A percentile compares a stretch with the other conserved stretches of the same genome.
phyloP scores from a whole-genome alignment of 768 basidiomycete species.

The Mycena metata region DNA sequence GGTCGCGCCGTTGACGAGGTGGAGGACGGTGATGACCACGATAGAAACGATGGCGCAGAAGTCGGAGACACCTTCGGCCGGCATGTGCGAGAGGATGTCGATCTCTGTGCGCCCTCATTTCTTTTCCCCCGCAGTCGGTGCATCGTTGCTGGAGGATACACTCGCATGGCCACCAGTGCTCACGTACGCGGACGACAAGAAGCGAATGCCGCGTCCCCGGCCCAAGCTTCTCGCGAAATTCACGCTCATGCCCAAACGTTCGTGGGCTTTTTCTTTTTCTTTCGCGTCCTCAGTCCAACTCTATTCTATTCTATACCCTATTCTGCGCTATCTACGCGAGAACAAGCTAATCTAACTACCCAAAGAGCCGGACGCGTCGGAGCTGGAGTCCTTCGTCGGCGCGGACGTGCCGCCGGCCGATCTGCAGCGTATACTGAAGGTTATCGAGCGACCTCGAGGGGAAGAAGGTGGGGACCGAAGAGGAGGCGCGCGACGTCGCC shows the following conservation, averaged over 20 bases:
- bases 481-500: slow-evolving; percentile 63
- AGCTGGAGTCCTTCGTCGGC: slow-evolving; percentile 59
- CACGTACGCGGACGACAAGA: slow-evolving; percentile 62
- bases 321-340: background rate
- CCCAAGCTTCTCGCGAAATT: slow-evolving; percentile 88
- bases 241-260: slow-evolving; percentile 67
- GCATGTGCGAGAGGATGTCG: slow-evolving; percentile 33
- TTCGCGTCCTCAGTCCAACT: slow-evolving; percentile 43
- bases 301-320: background rate
- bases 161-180: slow-evolving; percentile 14
- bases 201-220: slow-evolving; percentile 75
- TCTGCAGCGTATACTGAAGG: slow-evolving; percentile 75
- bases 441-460: slow-evolving; percentile 84
- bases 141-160: background rate
- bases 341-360: slow-evolving; percentile 52
- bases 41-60: slow-evolving; percentile 31
- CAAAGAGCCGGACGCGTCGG: slow-evolving; percentile 53
- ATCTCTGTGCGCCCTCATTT: slow-evolving; percentile 23
- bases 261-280: too few relatives aligned
- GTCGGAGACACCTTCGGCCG: slow-evolving; percentile 31
- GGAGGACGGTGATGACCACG: slow-evolving; percentile 30
- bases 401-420: slow-evolving; percentile 62
- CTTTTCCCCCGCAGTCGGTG: too few relatives aligned
- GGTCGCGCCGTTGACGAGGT: slow-evolving; percentile 15
- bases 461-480: slow-evolving; percentile 56